Conservation (phyloP, 2,329 filamentous ascomycete genomes). For the Diplocarpon mali region DNA sequence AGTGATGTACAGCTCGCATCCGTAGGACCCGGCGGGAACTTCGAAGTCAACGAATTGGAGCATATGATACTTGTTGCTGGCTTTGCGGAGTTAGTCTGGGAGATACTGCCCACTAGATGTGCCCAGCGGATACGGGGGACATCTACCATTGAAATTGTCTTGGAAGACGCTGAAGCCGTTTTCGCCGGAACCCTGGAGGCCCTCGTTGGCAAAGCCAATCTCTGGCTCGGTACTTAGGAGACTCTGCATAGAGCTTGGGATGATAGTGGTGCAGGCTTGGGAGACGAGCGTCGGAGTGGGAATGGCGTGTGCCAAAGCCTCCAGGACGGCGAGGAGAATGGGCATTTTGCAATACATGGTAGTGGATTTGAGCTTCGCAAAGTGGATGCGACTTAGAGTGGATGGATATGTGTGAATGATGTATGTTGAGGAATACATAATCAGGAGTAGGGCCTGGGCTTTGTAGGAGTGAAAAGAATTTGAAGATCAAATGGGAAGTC, state of each 20-base stretch:
- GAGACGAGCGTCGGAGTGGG: constrained; percentile 3
- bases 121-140: too few species aligned
- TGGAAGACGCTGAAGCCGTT: not conserved
- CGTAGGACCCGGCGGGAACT: constrained; percentile 4
- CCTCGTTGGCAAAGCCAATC: not conserved
- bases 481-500: too few species aligned
- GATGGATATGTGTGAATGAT: not conserved
- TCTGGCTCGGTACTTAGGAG: constrained; percentile 5
- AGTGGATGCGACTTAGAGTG: not conserved
- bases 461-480: not conserved
- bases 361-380: not conserved
- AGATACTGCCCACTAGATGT: not conserved
- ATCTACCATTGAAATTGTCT: constrained; percentile 4
- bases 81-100: not conserved
- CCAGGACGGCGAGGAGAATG: constrained; percentile 3
- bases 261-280: constrained; percentile 9
- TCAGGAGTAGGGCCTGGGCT: not conserved
- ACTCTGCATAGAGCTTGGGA: constrained; percentile 2
- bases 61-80: not conserved
- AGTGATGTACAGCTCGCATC: constrained; percentile 10
- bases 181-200: not conserved
- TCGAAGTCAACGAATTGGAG: constrained; percentile 10
- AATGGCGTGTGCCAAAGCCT: not conserved
- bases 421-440: not conserved
- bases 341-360: not conserved